Base-by-base conservation (phyloP, 805 yeast genomes). In the Pachysolen tannophilus region DNA sequence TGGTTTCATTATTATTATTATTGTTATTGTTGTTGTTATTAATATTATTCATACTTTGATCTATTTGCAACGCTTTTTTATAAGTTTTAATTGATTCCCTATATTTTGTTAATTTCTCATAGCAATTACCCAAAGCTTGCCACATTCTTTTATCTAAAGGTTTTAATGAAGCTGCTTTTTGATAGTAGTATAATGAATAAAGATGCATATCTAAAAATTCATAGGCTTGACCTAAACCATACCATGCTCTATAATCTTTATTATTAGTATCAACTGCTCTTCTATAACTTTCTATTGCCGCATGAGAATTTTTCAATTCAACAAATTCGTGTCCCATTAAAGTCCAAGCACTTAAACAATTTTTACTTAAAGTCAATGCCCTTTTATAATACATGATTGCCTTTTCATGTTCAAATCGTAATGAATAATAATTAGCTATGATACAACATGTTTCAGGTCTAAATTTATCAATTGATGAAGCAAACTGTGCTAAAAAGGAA, bases 241-340 rank as follows among this genome's bases (percentile, higher is more conserved):
- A 92, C 99, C 98, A 92, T 0, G 97, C 97, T 34, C 95, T 66
- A 55, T 83, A 94, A 53, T 92, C 98, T 50, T 82, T 80, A 30
- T 78, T 72, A 50, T 84, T 85, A 3, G 88, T 79, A 52, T 87
- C 96, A 1, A 88, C 90, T 0, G 97, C 99, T 29, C 95, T 63
- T 45, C 97, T 63, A 53, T 92, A 92, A 39, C 94, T 78, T 61
- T 90, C 97, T 36, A 92, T 92, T 1, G 98, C 98, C 1, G 97
- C 97, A 56, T 92, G 95, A 1, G 95, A 82, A 58, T 92, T 92
- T 51, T 90, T 88, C 47, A 92, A 67, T 55, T 92, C 99, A 11
- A 92, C 94, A 61, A 85, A 92, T 60, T 92, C 99, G 58, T 92
- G 99, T 8, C 99, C 99, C 96, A 92, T 87, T 39, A 92, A 65